Evolutionary conservation across 2,329 filamentous ascomycete genomes (phyloP), one percentile per base, ranked within the genome.

Genomic region (Clathrospora elynae): DNA sequence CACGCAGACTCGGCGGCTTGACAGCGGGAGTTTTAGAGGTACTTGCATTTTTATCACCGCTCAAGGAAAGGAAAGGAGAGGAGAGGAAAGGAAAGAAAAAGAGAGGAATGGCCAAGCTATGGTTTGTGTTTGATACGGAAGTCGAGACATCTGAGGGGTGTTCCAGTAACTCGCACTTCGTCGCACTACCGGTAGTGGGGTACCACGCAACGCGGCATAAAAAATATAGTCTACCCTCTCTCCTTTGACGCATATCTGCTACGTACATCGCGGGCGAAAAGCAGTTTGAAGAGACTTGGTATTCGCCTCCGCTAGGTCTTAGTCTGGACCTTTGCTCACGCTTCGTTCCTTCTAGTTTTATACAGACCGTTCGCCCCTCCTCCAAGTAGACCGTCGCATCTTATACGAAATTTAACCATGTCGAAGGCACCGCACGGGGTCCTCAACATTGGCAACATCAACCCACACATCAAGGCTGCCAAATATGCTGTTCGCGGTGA

Each of bases 401-500:
- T 23, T 22, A 10, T 24, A n/a, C 33, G 37, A 5, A 37, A 38
- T 13, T 49, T 51, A 57, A 72, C 64, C 57, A 75, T 80, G 73
- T 71, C 75, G 31, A 55, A 60, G 35, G 39, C 51, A 22, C 52
- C 57, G 24, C 56, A 51, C 46, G 60, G 56, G 34, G 75, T 77
- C 46, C 78, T 99, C 59, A 87, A 80, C 62, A 78, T 88, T 64
- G 79, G 89, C 72, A 96, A 93, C 77, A 95, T 99, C 79, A 99
- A 97, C 77, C 88, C 84, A 35, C 82, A 93, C 71, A 82, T 97
- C 56, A 84, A 85, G 68, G 83, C 84, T 50, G 93, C 93, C 66
- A 85, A 96, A 75, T 99, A 99, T 76, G 93, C 93, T 58, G 93
- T 99, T 42, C 89, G 93, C 61, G 93, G 93, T 66, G 93, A 97